phyloP scores from a whole-genome alignment of 495 filamentous ascomycete species.

The Aspergillus sclerotiicarbonarius region DNA sequence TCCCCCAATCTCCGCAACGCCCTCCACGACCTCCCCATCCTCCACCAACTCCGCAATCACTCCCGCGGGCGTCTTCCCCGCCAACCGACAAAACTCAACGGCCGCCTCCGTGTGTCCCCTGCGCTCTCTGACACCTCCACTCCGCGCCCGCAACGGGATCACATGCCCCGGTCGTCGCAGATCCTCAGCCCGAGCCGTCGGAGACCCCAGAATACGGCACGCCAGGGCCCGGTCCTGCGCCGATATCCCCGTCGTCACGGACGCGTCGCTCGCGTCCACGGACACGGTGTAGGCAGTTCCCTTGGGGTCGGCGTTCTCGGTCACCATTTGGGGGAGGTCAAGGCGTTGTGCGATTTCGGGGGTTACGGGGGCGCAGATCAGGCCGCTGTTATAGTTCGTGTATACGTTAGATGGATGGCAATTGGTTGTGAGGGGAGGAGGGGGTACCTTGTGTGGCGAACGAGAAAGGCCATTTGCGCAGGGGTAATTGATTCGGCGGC shows the following conservation, averaged over 20 bases:
- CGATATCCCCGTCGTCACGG: constrained; percentile 84
- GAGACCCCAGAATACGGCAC: constrained; percentile 74
- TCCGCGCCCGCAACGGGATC: constrained; percentile 75
- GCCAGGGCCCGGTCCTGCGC: constrained; percentile 84
- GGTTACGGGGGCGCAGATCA: constrained; percentile 83
- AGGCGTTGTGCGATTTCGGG: constrained; percentile 63
- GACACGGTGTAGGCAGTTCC: constrained; percentile 89
- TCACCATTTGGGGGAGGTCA: constrained; percentile 85
- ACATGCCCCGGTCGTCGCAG: constrained; percentile 90
- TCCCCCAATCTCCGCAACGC: constrained; percentile 52
- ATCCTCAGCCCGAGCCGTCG: constrained; percentile 48
- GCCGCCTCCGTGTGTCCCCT: constrained; percentile 91
- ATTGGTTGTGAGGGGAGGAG: background rate
- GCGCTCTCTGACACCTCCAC: constrained; percentile 76
- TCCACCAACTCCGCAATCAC: constrained; percentile 88
- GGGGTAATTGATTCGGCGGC: constrained; percentile 82
- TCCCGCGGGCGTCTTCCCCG: constrained; percentile 69
- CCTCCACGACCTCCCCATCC: constrained; percentile 65
- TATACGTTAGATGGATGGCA: constrained; percentile 4
- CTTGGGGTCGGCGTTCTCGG: constrained; percentile 77
- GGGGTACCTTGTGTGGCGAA: constrained; percentile 69
- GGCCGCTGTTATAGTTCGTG: constrained; percentile 56
- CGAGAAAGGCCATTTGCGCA: constrained; percentile 91
- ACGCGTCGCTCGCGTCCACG: constrained; percentile 70
- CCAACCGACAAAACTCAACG: constrained; percentile 78